phyloP scores from a whole-genome alignment of 129 eudicot genomes.

The Escallonia herrerae region DNA sequence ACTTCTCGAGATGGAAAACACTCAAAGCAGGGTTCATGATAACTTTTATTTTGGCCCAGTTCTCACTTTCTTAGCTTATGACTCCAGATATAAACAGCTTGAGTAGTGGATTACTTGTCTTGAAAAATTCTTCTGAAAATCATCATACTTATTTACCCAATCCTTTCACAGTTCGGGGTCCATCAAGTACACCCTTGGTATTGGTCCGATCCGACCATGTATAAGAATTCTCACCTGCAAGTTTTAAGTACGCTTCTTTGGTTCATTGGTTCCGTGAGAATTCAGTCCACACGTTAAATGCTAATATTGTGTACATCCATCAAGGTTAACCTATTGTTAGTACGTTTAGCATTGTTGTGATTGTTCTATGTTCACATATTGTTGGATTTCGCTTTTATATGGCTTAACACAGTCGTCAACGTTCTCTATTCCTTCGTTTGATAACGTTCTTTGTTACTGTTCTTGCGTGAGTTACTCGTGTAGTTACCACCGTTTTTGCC shows the following conservation, averaged over 20 bases:
- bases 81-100: constrained; percentile 13
- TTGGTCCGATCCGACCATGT: constrained; percentile 30
- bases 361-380: too few species aligned
- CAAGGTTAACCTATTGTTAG: too few species aligned
- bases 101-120: background rate
- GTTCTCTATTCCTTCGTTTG: too few species aligned
- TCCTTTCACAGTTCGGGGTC: constrained; percentile 7
- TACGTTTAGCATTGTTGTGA: too few species aligned
- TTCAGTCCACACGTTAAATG: too few species aligned
- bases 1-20: constrained; percentile 20
- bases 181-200: constrained; percentile 5
- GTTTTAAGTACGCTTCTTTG: background rate
- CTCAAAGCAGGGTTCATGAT: constrained; percentile 33
- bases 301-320: too few species aligned
- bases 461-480: too few species aligned
- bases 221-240: constrained; percentile 27
- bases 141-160: constrained; percentile 4
- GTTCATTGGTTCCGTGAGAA: too few species aligned
- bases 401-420: too few species aligned
- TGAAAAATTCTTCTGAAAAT: constrained; percentile 3
- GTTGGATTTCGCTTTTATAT: too few species aligned
- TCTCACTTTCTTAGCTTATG: constrained; percentile 4
- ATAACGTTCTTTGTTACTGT: too few species aligned
- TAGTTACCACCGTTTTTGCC: too few species aligned
- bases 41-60: constrained; percentile 30